Base-by-base conservation (phyloP, 2,329 filamentous ascomycete genomes). In the Pseudocercospora vitis region DNA sequence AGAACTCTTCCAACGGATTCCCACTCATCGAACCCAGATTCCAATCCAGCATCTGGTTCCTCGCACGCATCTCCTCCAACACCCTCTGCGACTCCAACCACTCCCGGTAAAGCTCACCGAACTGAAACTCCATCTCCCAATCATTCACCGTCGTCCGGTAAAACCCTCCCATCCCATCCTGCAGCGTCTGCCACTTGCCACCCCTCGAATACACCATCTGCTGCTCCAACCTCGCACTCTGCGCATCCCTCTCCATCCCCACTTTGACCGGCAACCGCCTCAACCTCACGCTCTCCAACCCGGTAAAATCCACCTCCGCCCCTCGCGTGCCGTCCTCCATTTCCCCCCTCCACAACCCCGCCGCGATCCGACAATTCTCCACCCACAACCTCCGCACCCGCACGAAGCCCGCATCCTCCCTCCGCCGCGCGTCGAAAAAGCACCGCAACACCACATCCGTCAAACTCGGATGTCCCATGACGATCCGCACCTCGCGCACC, bases 321-420 rank as follows among this genome's bases (percentile, higher is more conserved):
- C n/a, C n/a, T n/a, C n/a, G n/a, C n/a, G n/a, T n/a, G 42, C 4
- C 26, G 1, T 23, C 16, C 0, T 54, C 40, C 2, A 64, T 26
- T 2, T 42, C 7, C 9, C 48, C n/a, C 21, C 57, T 44, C n/a
- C n/a, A n/a, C 23, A 62, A 57, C 0, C 60, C 65, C 4, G 67
- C 65, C 7, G 66, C 63, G 35, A 75, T 60, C 12, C 68, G 70
- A 52, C 72, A 74, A 48, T 71, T 75, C 50, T 78, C 76, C 3
- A 78, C 63, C 76, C 76, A 78, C 4, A 78, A 66, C 48, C 66
- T 71, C 8, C 70, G 67, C 11, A 77, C 53, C 2, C 68, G 68
- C 6, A 64, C 57, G 8, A 63, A n/a, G n/a, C n/a, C n/a, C n/a
- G n/a, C n/a, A n/a, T n/a, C n/a, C 56, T 14, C 70, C 59, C 2